Evolutionary conservation across 768 basidiomycete genomes (phyloP), one percentile per base, ranked within the genome.

Genomic region (Lentinula aciculospora): DNA sequence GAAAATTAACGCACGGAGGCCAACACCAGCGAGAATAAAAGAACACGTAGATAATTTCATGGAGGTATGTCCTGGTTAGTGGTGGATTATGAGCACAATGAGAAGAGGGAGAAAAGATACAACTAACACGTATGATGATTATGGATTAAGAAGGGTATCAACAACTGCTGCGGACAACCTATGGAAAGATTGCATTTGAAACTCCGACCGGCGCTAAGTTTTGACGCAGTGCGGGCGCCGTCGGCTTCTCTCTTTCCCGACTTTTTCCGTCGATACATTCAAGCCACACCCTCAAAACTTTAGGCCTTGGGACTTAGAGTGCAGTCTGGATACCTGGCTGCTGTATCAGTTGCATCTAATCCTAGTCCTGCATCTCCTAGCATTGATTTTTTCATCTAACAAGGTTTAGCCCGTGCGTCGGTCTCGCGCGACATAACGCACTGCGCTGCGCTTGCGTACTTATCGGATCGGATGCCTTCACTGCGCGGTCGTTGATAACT

Each of bases 21-120:
- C 56, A 48, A 32, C 56, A 48, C 56, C 46, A 46, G 56, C 56
- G 25, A 57, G 17, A 9, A 57, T 8, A 19, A 48, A 17, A 12
- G 53, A 55, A 9, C 48, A 23, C 28, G 44, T 19, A 25, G 46
- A 34, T 12, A 48, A 4, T 46, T 48, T 48, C 53, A 55, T 57
- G 32, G 9, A 31, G 10, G 8, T 48, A 1, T 34, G 15, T 53
- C 23, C 51, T 53, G 25, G 23, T 34, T n/a, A 19, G 19, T 28
- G 21, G n/a, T 32, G 49, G 8, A 50, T 17, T 21, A 31, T 21
- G n/a, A 50, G n/a, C n/a, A 27, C 10, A 10, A 32, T 8, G 45
- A 21, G 28, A n/a, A n/a, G 10, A 17, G 4, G 49, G 12, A 12
- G n/a, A 34, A 13, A 19, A 31, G 19, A 21, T 32, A 29, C 34